Conservation (phyloP, 2,329 filamentous ascomycete species). For the Penicillium thymicola region DNA sequence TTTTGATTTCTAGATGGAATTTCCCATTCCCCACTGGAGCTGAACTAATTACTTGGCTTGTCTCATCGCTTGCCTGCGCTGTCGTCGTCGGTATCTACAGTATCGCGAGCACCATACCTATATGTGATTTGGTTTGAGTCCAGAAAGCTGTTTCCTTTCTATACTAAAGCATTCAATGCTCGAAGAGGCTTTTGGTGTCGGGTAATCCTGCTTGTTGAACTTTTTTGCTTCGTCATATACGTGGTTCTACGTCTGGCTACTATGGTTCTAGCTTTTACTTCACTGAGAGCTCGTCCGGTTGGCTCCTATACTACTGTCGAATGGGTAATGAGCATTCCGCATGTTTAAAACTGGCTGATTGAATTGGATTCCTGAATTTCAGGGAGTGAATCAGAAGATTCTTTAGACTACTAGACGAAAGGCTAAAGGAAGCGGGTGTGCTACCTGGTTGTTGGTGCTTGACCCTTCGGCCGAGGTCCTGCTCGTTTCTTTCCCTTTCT, state of each 20-base stretch:
- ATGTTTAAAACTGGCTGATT: background rate
- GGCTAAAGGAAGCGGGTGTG: background rate
- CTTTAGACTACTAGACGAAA: background rate
- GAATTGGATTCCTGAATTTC: background rate
- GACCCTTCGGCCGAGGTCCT: background rate
- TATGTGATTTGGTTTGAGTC: background rate
- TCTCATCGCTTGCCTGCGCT: background rate
- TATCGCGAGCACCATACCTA: background rate
- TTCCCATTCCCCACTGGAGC: background rate
- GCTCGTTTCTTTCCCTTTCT: background rate
- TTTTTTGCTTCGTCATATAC: background rate
- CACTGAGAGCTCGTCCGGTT: background rate
- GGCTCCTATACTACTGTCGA: background rate
- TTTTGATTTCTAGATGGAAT: background rate
- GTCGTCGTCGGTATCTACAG: background rate
- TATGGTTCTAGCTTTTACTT: background rate
- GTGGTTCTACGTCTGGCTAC: background rate
- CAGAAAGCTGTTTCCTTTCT: background rate
- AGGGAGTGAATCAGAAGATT: background rate
- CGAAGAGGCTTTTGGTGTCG: background rate
- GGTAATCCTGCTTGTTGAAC: background rate
- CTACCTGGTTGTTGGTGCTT: background rate
- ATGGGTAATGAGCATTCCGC: background rate
- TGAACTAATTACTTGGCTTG: background rate
- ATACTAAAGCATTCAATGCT: background rate